These are phyloP conservation scores for Pichia paraexigua DNA, from an alignment of 805 yeast species.

Conservation along the genomic window DNA sequence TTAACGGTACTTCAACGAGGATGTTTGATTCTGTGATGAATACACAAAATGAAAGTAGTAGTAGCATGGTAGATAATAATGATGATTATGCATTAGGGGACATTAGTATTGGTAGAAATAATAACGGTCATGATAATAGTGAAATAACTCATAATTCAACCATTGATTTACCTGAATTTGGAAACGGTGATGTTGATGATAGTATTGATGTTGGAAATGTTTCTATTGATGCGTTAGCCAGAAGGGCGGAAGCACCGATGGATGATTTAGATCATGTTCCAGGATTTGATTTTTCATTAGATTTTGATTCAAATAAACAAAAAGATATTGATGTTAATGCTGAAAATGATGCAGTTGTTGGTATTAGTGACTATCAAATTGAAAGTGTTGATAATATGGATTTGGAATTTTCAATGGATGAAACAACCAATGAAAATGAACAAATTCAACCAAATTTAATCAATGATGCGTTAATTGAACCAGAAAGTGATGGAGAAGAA, in stretches of 20 bases:
- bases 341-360: not conserved
- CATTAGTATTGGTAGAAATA: slow-evolving; percentile 8
- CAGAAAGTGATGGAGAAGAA: slow-evolving; percentile 7
- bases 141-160: not conserved
- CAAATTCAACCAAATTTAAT: not conserved
- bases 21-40: not conserved
- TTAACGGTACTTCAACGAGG: slow-evolving; percentile 6
- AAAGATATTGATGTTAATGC: slow-evolving; percentile 3
- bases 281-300: slow-evolving; percentile 26
- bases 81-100: slow-evolving; percentile 5
- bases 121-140: not conserved
- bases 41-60: slow-evolving; percentile 1
- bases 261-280: slow-evolving; percentile 27
- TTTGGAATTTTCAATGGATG: slow-evolving; percentile 38
- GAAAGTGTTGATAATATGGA: slow-evolving; percentile 32
- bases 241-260: slow-evolving; percentile 22
- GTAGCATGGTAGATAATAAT: not conserved
- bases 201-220: slow-evolving; percentile 1
- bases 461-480: not conserved
- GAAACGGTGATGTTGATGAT: not conserved
- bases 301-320: slow-evolving; percentile 27
- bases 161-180: slow-evolving; percentile 17
- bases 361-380: slow-evolving; percentile 8
- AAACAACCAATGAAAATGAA: slow-evolving; percentile 16
- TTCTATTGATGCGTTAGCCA: slow-evolving; percentile 20